phyloP scores from a whole-genome alignment of 306 rosid species.

The Medicago lupulina region DNA sequence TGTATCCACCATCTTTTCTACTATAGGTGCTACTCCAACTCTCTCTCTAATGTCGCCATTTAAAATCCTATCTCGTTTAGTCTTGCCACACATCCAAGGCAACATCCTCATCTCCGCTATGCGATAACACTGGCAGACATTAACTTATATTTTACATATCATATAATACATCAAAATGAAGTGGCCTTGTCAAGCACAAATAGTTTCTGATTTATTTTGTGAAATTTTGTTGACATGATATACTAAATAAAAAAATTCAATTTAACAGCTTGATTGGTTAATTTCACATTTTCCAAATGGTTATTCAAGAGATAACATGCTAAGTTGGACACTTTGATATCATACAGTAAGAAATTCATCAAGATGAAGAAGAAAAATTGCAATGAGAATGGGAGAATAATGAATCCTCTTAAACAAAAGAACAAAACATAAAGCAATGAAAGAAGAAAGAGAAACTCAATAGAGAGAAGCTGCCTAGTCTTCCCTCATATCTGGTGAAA shows the following conservation, averaged over 20 bases:
- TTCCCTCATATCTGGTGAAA: background rate
- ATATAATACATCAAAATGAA: conserved; percentile 13
- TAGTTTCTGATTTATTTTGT: background rate
- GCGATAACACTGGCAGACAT: background rate
- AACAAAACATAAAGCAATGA: conserved; percentile 12
- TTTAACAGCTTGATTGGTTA: conserved; percentile 9
- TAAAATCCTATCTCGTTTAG: too few species aligned
- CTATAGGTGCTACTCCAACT: too few species aligned
- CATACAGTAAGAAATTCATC: conserved; percentile 21
- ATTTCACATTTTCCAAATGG: background rate
- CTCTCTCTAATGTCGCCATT: too few species aligned
- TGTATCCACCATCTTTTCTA: too few species aligned
- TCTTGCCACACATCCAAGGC: too few species aligned
- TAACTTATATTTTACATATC: background rate
- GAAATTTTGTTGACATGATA: conserved; percentile 3
- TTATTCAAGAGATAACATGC: background rate
- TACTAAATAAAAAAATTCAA: background rate
- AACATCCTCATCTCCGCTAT: too few species aligned
- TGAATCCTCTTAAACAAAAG: conserved; percentile 22
- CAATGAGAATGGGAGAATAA: background rate
- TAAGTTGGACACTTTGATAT: too few species aligned
- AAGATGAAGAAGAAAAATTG: conserved; percentile 20
- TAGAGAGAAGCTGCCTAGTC: conserved; percentile 22
- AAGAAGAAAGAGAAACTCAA: conserved; percentile 20
- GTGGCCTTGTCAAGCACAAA: background rate